Percentiles rank a stretch among this genome's conserved stretches.
These are phyloP conservation scores for Stellera chamaejasme DNA, from an alignment of 345 rosid genomes.

Conservation along the genomic window DNA sequence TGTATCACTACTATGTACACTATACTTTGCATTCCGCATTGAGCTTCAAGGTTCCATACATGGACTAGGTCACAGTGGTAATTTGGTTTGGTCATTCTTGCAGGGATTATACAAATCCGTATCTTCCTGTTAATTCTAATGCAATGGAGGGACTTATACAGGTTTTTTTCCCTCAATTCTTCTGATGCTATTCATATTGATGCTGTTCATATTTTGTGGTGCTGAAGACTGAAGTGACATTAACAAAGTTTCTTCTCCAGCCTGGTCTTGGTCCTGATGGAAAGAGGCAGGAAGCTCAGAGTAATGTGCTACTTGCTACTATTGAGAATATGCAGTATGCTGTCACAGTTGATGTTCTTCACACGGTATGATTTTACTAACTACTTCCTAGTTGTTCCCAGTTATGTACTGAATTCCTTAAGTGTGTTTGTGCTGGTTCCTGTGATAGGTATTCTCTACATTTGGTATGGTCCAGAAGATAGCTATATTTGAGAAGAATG, in stretches of 20 bases:
- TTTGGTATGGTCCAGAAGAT: conserved; percentile 91
- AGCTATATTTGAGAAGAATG: conserved; percentile 94
- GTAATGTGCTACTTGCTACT: conserved; percentile 90
- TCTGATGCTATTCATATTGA: conserved; percentile 5
- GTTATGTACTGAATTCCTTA: background rate
- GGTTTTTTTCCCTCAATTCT: conserved; percentile 25
- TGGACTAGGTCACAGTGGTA: too few species aligned
- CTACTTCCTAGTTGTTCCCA: conserved; percentile 4
- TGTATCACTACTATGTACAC: too few species aligned
- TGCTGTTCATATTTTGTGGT: conserved; percentile 7
- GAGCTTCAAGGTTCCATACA: too few species aligned
- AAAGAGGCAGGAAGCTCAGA: conserved; percentile 79
- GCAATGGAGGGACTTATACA: conserved; percentile 82
- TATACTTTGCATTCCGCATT: too few species aligned
- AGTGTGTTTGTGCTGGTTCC: conserved; percentile 4
- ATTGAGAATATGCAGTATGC: conserved; percentile 99
- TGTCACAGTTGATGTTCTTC: conserved; percentile 86
- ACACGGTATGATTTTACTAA: conserved; percentile 45
- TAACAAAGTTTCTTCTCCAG: conserved; percentile 31
- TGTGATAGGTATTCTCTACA: conserved; percentile 68
- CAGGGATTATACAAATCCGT: conserved; percentile 96
- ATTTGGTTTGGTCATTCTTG: conserved; percentile 14
- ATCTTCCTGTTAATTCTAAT: conserved; percentile 94
- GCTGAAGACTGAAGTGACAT: background rate
- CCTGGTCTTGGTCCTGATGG: conserved; percentile 84